Evolutionary conservation across 345 rosid genomes (phyloP).

Genomic region (Eucalyptus cloeziana): DNA sequence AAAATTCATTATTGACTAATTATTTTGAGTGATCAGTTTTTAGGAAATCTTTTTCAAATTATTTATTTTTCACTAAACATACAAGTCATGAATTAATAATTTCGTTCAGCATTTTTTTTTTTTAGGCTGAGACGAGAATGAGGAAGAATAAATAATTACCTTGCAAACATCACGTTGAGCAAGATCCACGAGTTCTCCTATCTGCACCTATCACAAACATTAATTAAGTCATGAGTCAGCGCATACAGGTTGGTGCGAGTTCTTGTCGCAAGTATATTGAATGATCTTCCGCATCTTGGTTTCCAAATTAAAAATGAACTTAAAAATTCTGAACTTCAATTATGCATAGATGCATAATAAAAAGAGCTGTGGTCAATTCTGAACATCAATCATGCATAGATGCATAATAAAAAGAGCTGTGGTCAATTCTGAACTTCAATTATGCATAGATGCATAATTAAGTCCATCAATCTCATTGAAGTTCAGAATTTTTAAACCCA

Average conservation of each 20-base stretch:
- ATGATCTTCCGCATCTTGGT: background rate
- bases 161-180: slow-evolving; percentile 32
- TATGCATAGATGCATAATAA: no score
- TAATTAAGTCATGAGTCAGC: background rate
- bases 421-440: no score
- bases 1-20: background rate
- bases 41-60: accelerated
- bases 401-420: no score
- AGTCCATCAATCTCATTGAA: no score
- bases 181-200: slow-evolving; percentile 22
- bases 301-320: background rate
- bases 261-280: background rate
- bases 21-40: background rate
- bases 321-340: background rate
- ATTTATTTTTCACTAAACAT: background rate
- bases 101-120: background rate
- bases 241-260: background rate
- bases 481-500: no score
- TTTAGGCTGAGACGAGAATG: background rate
- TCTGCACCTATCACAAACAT: background rate
- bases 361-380: no score
- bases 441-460: no score
- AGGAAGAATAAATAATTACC: slow-evolving; percentile 3
- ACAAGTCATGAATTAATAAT: background rate
- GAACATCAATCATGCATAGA: no score